Evolutionary conservation across 192 early-diverging fungal genomes (phyloP).

Genomic region (Gaertneriomyces sp.): DNA sequence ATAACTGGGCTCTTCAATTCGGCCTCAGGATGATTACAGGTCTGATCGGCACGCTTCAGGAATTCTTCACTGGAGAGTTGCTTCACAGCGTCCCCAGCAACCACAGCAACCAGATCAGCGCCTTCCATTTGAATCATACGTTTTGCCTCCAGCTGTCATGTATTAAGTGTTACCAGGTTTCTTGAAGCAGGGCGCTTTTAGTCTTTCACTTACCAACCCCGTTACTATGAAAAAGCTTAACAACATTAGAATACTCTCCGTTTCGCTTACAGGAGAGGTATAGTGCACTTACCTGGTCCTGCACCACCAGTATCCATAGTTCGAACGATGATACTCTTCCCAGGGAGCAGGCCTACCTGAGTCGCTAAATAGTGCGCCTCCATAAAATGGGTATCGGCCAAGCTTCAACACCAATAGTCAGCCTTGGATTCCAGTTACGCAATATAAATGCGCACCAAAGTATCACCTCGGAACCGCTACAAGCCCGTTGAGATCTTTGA

Average conservation of each 20-base stretch:
- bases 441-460: conserved; percentile 40
- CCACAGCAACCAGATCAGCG: conserved; percentile 41
- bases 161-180: background rate
- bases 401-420: background rate
- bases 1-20: conserved; percentile 36
- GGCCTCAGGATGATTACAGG: conserved; percentile 30
- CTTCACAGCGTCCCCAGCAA: conserved; percentile 42
- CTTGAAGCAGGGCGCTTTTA: background rate
- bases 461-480: conserved; percentile 37
- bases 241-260: no score
- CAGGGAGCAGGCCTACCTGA: conserved; percentile 39
- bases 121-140: conserved; percentile 38
- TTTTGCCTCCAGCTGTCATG: conserved; percentile 28
- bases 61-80: conserved; percentile 35
- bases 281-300: conserved; percentile 20
- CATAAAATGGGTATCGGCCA: conserved; percentile 44
- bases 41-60: conserved; percentile 39
- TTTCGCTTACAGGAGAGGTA: no score
- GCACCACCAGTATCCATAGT: conserved; percentile 44
- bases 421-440: conserved; percentile 16
- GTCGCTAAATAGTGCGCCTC: conserved; percentile 36
- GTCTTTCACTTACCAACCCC: conserved; percentile 22
- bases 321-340: conserved; percentile 27
- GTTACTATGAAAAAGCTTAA: conserved; percentile 12
- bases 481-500: conserved; percentile 41